These are phyloP conservation scores for Jaltomata sinuosa DNA, from an alignment of 257 asterid genomes.

Conservation along the genomic window DNA sequence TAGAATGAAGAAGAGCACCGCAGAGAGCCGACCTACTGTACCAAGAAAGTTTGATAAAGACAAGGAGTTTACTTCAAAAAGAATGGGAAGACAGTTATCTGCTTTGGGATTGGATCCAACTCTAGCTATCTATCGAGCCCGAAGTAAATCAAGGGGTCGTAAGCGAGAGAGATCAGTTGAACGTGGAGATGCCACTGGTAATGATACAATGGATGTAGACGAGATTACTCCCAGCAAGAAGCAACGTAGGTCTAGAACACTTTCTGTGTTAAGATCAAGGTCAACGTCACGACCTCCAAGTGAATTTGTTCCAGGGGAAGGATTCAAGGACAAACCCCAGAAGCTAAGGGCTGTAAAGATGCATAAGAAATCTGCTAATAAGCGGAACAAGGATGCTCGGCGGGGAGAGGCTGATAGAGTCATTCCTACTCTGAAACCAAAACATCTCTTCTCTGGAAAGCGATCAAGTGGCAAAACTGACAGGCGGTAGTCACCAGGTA, in stretches of 20 bases:
- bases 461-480: constrained; percentile 75
- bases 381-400: constrained; percentile 80
- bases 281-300: constrained; percentile 58
- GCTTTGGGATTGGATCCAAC: constrained; percentile 69
- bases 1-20: constrained; percentile 78
- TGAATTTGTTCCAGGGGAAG: constrained; percentile 83
- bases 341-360: constrained; percentile 56
- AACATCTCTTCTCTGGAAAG: constrained; percentile 84
- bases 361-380: constrained; percentile 39
- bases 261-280: constrained; percentile 25
- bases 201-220: constrained; percentile 66
- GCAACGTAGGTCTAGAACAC: constrained; percentile 25
- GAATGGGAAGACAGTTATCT: constrained; percentile 88
- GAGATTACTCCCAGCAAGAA: constrained; percentile 56
- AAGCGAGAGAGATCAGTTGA: constrained; percentile 78
- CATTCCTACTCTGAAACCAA: constrained; percentile 71
- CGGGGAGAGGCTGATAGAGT: constrained; percentile 88
- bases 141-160: constrained; percentile 79
- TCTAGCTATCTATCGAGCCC: constrained; percentile 66
- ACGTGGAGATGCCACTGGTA: constrained; percentile 18
- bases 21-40: constrained; percentile 74
- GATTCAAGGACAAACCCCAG: constrained; percentile 69
- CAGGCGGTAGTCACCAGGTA: constrained; percentile 64
- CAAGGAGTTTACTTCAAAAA: constrained; percentile 39
- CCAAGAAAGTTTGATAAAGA: constrained; percentile 88